These are phyloP conservation scores for Podosphaera xanthii DNA, from an alignment of 2,329 filamentous ascomycete species.

Conservation along the genomic window DNA sequence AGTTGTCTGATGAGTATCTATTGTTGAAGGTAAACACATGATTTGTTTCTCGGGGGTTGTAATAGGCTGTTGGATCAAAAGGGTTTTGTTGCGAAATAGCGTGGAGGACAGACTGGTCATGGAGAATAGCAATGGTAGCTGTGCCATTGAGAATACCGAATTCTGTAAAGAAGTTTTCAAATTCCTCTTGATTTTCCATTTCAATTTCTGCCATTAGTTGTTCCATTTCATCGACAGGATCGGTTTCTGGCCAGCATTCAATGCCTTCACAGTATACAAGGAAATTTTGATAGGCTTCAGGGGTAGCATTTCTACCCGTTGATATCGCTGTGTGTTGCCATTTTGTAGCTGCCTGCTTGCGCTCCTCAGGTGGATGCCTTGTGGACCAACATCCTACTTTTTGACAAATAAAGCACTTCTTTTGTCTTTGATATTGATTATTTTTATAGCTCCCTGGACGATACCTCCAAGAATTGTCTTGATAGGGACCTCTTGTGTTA, in stretches of 20 bases:
- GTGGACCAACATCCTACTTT: background rate
- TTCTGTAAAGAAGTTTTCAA: background rate
- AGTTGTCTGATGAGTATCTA: background rate
- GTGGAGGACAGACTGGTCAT: background rate
- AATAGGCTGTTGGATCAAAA: background rate
- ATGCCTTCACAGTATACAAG: background rate
- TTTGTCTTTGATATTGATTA: background rate
- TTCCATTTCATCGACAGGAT: background rate
- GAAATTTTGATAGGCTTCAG: background rate
- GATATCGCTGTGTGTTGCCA: background rate
- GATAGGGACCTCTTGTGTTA: background rate
- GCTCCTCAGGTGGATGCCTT: background rate
- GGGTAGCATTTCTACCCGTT: background rate
- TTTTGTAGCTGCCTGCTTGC: background rate
- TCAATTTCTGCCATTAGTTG: background rate
- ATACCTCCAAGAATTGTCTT: background rate
- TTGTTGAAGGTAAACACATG: background rate
- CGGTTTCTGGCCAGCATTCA: background rate
- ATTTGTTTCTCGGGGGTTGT: background rate
- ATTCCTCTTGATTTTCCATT: background rate
- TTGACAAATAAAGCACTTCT: constrained; percentile 1
- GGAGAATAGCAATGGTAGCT: background rate
- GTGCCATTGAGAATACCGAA: background rate
- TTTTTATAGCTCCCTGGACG: background rate
- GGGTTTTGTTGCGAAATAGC: background rate